Conservation (phyloP, 768 basidiomycete species). For the Collybia sp. region DNA sequence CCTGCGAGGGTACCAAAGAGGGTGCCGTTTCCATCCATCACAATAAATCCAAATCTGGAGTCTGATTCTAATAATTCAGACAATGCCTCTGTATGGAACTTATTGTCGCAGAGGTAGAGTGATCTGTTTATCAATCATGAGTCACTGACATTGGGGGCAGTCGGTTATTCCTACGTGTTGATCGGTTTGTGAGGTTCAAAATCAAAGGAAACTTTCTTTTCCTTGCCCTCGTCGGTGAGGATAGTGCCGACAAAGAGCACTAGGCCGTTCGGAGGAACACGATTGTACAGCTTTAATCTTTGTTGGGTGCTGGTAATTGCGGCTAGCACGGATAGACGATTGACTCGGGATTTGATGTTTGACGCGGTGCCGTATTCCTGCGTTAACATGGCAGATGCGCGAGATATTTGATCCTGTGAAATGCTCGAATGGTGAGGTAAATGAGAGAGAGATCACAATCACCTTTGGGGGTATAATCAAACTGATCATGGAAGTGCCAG, state of each 20-base stretch:
- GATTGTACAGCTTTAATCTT: conserved; percentile 92
- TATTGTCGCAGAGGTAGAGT: conserved; percentile 98
- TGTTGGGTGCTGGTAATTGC: conserved; percentile 99
- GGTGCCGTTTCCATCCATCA: conserved; percentile 98
- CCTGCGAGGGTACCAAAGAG: conserved; percentile 95
- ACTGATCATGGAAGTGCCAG: conserved; percentile 98
- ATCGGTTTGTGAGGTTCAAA: conserved; percentile 99
- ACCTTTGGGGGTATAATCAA: conserved; percentile 95
- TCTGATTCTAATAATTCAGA: conserved; percentile 96
- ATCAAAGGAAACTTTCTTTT: conserved; percentile 98
- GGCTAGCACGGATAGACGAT: conserved; percentile 93
- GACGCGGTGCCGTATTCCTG: conserved; percentile 99
- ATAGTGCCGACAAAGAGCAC: conserved; percentile 98
- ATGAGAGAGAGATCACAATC: conserved; percentile 3
- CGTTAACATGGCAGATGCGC: conserved; percentile 92
- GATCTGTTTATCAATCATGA: conserved; percentile 46
- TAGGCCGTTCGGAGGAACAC: conserved; percentile 94
- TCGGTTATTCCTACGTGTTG: conserved; percentile 78
- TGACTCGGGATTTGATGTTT: conserved; percentile 99
- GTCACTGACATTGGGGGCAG: neutral
- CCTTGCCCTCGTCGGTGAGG: conserved; percentile 97
- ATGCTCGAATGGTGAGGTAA: conserved; percentile 4
- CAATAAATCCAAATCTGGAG: conserved; percentile 97
- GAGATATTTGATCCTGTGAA: conserved; percentile 85
- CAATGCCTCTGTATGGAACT: conserved; percentile 97